Base-by-base conservation (phyloP, 1,284 basidiomycete species). In the Flammula alnicola region DNA sequence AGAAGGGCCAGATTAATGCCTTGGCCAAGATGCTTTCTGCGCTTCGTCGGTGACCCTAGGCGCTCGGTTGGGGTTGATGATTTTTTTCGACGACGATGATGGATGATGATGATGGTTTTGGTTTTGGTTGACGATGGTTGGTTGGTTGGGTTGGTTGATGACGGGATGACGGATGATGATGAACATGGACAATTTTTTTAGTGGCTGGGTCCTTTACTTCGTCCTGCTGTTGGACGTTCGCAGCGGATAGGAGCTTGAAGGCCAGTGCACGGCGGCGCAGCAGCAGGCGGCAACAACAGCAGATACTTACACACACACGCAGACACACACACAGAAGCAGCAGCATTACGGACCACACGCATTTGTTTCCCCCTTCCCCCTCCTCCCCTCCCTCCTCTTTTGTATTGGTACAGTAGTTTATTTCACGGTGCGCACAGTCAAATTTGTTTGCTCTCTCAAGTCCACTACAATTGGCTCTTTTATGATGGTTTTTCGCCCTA, bases 1-100 rank as follows among this genome's bases (percentile, higher is more conserved):
- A 88, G 74, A 90, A 84, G 69, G 86, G 85, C 47, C 88, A 91
- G 76, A 91, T 91, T 75, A 86, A 86, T 59, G 80, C 88, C 30
- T 73, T 91, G 60, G 88, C 87, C 55, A 91, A 91, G 80, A 88
- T 91, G 86, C 72, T 91, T 54, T 89, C 84, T 54, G 87, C 87
- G 43, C 68, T 89, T 69, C 77, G 86, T 62, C 81, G 83, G 63
- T 88, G 69, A 78, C 33, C n/a, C n/a, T n/a, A 23, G 44, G 49
- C 29, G 55, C 47, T 50, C 43, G 40, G 47, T 40, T 42, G 43
- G 22, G 38, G 29, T n/a, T 31, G 17, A 9, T 25, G 33, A n/a
- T n/a, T n/a, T n/a, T n/a, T n/a, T n/a, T n/a, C n/a, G 40, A 29
- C 6, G 42, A 17, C 23, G 39, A 20, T 40, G 37, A 31, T 32